phyloP scores from a whole-genome alignment of 768 basidiomycete species.

The Suillus subalutaceus region DNA sequence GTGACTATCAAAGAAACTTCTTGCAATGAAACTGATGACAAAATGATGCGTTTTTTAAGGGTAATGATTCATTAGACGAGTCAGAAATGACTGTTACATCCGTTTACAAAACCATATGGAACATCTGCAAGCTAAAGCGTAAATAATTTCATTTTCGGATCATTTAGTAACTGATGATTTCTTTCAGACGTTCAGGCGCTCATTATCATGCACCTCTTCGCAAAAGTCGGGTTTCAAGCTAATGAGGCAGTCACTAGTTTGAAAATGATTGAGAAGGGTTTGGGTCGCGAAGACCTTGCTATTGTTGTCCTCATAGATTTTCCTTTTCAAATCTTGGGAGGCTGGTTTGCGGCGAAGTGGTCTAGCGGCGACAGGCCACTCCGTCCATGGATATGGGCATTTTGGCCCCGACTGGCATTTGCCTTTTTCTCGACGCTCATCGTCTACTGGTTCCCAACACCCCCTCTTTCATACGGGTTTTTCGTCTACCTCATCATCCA shows the following conservation, averaged over 20 bases:
- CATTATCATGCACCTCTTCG: slow-evolving; percentile 83
- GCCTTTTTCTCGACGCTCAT: slow-evolving; percentile 72
- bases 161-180: slow-evolving; percentile 8
- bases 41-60: slow-evolving; percentile 44
- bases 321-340: slow-evolving; percentile 94
- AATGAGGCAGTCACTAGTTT: slow-evolving; percentile 90
- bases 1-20: slow-evolving; percentile 39
- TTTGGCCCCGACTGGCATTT: slow-evolving; percentile 84
- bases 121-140: slow-evolving; percentile 91
- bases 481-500: slow-evolving; percentile 80
- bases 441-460: slow-evolving; percentile 82
- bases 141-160: slow-evolving; percentile 25
- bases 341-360: slow-evolving; percentile 94
- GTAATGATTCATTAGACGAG: slow-evolving; percentile 70
- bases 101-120: slow-evolving; percentile 95
- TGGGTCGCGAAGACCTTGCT: slow-evolving; percentile 95
- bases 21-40: background rate
- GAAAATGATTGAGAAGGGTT: slow-evolving; percentile 96
- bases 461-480: slow-evolving; percentile 73
- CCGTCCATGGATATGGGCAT: slow-evolving; percentile 88
- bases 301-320: slow-evolving; percentile 95
- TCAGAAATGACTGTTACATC: slow-evolving; percentile 88
- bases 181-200: slow-evolving; percentile 85
- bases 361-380: slow-evolving; percentile 78
- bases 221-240: slow-evolving; percentile 93